These are phyloP conservation scores for Globisporangium ultimum DNA, from an alignment of 352 stramenopile species.

Conservation along the genomic window DNA sequence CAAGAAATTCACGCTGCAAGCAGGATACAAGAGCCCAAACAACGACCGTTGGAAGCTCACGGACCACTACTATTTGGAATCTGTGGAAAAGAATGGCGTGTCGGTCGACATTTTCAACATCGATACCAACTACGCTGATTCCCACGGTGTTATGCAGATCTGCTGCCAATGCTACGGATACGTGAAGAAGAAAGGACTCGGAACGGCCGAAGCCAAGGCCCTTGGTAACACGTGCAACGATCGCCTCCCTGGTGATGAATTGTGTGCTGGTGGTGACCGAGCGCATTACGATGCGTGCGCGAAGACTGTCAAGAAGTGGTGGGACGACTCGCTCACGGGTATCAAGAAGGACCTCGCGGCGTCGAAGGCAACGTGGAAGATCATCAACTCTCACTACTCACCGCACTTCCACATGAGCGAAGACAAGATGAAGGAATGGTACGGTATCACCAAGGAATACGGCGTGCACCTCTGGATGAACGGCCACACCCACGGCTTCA, in stretches of 20 bases:
- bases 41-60: constrained; percentile 72
- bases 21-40: constrained; percentile 80
- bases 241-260: constrained; percentile 47
- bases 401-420: constrained; percentile 88
- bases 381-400: constrained; percentile 90
- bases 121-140: constrained; percentile 85
- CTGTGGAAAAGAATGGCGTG: constrained; percentile 69
- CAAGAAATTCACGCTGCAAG: constrained; percentile 77
- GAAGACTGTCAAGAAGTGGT: constrained; percentile 75
- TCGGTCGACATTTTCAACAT: constrained; percentile 89
- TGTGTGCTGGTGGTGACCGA: constrained; percentile 61
- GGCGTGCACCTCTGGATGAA: constrained; percentile 81
- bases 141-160: constrained; percentile 80
- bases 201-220: constrained; percentile 37
- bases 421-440: constrained; percentile 89
- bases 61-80: constrained; percentile 87
- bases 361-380: constrained; percentile 82
- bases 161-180: constrained; percentile 89
- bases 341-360: constrained; percentile 64
- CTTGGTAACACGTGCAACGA: constrained; percentile 77
- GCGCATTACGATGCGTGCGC: constrained; percentile 81
- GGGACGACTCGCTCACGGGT: constrained; percentile 64
- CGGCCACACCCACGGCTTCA: constrained; percentile 85
- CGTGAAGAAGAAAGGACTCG: constrained; percentile 59
- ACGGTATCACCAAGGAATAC: constrained; percentile 75